These are phyloP conservation scores for Saururus chinensis DNA, from an alignment of 164 flowering plant genomes.

Conservation along the genomic window DNA sequence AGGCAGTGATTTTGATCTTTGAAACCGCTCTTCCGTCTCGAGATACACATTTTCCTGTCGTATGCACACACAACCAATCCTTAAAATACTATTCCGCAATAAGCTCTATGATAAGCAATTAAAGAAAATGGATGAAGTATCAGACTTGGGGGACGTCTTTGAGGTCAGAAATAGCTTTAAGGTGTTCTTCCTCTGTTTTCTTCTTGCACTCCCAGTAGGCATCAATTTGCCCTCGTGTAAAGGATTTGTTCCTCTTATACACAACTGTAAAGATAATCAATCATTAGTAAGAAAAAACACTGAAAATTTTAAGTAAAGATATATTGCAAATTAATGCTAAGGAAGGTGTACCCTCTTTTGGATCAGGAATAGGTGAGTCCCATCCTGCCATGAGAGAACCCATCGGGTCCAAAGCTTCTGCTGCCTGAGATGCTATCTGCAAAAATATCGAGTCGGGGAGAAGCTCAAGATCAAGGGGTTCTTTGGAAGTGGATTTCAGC, in stretches of 20 bases:
- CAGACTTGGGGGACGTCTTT: constrained; percentile 11
- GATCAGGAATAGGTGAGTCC: constrained; percentile 46
- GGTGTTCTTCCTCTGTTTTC: constrained; percentile 51
- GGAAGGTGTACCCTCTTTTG: constrained; percentile 33
- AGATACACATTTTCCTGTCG: constrained; percentile 14
- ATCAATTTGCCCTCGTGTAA: constrained; percentile 65
- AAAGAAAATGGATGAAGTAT: background rate
- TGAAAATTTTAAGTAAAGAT: background rate
- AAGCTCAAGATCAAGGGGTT: too few species aligned
- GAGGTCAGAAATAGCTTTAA: constrained; percentile 23
- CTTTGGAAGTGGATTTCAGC: too few species aligned
- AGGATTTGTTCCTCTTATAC: constrained; percentile 49
- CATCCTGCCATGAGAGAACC: constrained; percentile 86
- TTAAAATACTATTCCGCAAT: background rate
- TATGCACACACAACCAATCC: background rate
- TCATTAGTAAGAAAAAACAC: background rate
- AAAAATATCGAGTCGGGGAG: too few species aligned
- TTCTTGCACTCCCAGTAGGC: constrained; percentile 64
- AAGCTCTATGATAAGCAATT: background rate
- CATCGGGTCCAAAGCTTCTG: constrained; percentile 15
- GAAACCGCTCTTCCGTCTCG: constrained; percentile 5
- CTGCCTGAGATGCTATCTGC: background rate
- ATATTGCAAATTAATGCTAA: background rate
- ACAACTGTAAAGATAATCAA: constrained; percentile 22
- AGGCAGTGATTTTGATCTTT: constrained; percentile 42